Percentiles rank a stretch among this genome's conserved stretches.
phyloP scores from a whole-genome alignment of 192 early-diverging fungal species.

The Entomortierella chlamydospora region DNA sequence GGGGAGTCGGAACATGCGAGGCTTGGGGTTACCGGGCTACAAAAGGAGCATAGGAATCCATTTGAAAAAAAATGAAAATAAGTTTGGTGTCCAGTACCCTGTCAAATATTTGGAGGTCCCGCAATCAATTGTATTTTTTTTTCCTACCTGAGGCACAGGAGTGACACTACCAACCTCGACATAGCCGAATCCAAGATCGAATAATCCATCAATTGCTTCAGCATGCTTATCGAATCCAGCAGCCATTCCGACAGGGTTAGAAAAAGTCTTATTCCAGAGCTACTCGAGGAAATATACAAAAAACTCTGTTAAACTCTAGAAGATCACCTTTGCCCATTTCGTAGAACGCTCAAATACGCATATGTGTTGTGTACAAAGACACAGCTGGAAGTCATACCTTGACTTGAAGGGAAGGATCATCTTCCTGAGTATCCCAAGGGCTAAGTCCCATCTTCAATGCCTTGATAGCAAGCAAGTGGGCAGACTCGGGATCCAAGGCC shows the following conservation, averaged over 20 bases:
- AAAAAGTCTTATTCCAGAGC: slow-evolving; percentile 78
- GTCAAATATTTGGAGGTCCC: too few species aligned
- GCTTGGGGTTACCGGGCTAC: slow-evolving; percentile 88
- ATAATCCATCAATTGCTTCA: slow-evolving; percentile 86
- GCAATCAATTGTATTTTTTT: neutral
- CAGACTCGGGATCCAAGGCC: slow-evolving; percentile 76
- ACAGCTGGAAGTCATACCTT: slow-evolving; percentile 55
- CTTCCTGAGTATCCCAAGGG: slow-evolving; percentile 69
- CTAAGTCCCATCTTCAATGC: slow-evolving; percentile 68
- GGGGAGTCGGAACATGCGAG: slow-evolving; percentile 86
- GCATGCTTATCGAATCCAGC: slow-evolving; percentile 95
- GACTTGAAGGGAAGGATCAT: slow-evolving; percentile 63
- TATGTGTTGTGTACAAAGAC: too few species aligned
- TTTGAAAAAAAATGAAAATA: neutral
- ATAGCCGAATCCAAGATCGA: slow-evolving; percentile 86
- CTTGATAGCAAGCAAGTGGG: slow-evolving; percentile 77
- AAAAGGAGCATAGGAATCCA: too few species aligned
- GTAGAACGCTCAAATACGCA: too few species aligned
- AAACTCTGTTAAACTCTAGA: too few species aligned
- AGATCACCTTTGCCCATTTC: too few species aligned
- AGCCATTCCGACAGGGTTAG: slow-evolving; percentile 88
- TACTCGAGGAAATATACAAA: slow-evolving; percentile 25
- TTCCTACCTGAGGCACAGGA: slow-evolving; percentile 78
- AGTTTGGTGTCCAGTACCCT: too few species aligned
- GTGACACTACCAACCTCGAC: slow-evolving; percentile 95